Conservation (phyloP, 2,329 filamentous ascomycete genomes). For the Penicillium sp. region DNA sequence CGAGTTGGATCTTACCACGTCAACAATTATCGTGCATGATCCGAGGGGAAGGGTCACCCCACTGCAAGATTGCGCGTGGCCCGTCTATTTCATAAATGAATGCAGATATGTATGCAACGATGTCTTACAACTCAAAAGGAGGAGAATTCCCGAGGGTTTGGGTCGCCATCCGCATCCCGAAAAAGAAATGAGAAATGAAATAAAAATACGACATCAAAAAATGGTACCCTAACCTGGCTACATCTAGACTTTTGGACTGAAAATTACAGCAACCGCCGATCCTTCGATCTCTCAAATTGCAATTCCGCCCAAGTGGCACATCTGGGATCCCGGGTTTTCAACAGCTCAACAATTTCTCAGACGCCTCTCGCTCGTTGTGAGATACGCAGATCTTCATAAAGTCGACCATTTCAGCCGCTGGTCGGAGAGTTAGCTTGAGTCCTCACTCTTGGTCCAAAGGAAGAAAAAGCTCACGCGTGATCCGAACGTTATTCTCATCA, state of each 20-base stretch:
- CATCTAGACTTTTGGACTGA: background rate
- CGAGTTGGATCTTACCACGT: slow-evolving; percentile 2
- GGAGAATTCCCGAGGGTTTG: background rate
- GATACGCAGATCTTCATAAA: background rate
- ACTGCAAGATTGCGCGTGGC: background rate
- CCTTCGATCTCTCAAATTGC: background rate
- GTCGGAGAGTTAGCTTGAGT: background rate
- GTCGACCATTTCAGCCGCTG: slow-evolving; percentile 27
- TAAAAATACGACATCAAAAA: background rate
- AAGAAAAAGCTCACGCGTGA: slow-evolving; percentile 19
- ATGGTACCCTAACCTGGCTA: background rate
- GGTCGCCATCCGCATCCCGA: background rate
- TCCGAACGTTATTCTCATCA: slow-evolving; percentile 13
- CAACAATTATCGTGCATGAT: slow-evolving; percentile 1
- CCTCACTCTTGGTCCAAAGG: background rate
- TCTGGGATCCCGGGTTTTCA: background rate
- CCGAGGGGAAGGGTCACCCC: background rate
- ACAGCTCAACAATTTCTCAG: background rate
- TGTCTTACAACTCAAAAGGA: background rate
- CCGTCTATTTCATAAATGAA: background rate
- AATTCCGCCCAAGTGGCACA: background rate
- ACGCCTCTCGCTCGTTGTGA: background rate
- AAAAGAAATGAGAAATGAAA: background rate
- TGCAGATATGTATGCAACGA: background rate
- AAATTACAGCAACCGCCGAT: background rate